These are phyloP conservation scores for Aegilops umbellulata DNA, from an alignment of 176 grass and related monocot species.

Conservation along the genomic window DNA sequence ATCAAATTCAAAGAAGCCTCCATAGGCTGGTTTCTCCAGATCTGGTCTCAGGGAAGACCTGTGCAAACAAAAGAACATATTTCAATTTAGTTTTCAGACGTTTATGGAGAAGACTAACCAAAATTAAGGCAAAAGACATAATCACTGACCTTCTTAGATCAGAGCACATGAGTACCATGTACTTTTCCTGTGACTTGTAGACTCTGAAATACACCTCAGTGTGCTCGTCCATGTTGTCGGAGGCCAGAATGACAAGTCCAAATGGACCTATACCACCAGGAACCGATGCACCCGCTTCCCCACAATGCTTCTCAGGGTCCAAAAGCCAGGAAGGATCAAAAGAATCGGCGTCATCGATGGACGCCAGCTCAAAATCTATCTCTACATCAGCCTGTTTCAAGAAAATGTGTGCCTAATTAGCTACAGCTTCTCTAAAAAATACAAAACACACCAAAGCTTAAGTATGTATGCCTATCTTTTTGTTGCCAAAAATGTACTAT, in stretches of 20 bases:
- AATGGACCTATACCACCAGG: too few relatives aligned
- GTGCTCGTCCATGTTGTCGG: constrained; percentile 12
- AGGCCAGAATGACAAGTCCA: too few relatives aligned
- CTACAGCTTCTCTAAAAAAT: too few relatives aligned
- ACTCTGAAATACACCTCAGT: too few relatives aligned
- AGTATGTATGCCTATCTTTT: neutral
- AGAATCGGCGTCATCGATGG: neutral
- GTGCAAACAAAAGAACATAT: neutral
- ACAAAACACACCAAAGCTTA: too few relatives aligned
- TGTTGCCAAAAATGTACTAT: neutral
- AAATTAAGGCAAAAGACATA: too few relatives aligned
- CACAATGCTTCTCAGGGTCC: too few relatives aligned
- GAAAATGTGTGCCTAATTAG: too few relatives aligned
- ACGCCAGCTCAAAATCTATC: constrained; percentile 46
- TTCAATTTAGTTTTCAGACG: neutral
- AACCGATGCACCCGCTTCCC: too few relatives aligned
- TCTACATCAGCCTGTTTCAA: constrained; percentile 1
- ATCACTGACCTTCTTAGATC: neutral
- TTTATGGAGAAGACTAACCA: neutral
- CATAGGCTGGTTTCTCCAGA: constrained; percentile 60
- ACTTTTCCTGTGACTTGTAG: too few relatives aligned
- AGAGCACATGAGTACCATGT: neutral
- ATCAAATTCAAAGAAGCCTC: constrained; percentile 48
- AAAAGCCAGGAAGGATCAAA: too few relatives aligned
- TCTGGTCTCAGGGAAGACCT: constrained; percentile 68